Conservation (phyloP, 2,329 filamentous ascomycete species). For the Pseudogymnoascus sp. region DNA sequence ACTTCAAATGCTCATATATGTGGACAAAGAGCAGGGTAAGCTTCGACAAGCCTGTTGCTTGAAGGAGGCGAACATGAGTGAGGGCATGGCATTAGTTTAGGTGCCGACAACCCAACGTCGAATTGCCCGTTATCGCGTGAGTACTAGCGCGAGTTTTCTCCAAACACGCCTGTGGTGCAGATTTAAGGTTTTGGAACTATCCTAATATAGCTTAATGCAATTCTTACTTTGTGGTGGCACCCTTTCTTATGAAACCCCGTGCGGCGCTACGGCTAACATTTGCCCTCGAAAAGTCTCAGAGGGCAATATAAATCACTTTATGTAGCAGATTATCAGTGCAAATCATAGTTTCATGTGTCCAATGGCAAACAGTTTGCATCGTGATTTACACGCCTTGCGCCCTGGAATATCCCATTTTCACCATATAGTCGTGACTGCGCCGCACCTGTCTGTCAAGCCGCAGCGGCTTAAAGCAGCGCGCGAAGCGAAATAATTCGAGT, state of each 20-base stretch:
- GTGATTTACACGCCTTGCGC: background rate
- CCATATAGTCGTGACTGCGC: background rate
- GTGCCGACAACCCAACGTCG: slow-evolving; percentile 3
- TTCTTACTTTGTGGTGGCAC: background rate
- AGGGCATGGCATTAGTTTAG: slow-evolving; percentile 1
- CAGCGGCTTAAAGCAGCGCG: slow-evolving; percentile 3
- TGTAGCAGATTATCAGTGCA: background rate
- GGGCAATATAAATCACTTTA: background rate
- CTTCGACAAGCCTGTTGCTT: slow-evolving; percentile 4
- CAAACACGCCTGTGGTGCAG: slow-evolving; percentile 4
- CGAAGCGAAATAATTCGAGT: slow-evolving; percentile 3
- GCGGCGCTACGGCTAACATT: background rate
- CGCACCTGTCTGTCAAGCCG: background rate
- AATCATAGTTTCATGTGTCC: background rate
- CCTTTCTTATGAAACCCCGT: background rate
- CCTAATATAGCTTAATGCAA: background rate
- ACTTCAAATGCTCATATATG: background rate
- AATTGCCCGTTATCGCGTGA: slow-evolving; percentile 8
- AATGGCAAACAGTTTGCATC: background rate
- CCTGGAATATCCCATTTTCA: background rate
- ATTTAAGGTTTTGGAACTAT: slow-evolving; percentile 3
- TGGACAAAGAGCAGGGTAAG: background rate
- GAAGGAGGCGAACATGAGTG: slow-evolving; percentile 2
- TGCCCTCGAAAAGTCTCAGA: background rate
- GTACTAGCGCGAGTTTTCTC: background rate